These are phyloP conservation scores for Tuber brumale DNA, from an alignment of 495 filamentous ascomycete species.

Conservation along the genomic window DNA sequence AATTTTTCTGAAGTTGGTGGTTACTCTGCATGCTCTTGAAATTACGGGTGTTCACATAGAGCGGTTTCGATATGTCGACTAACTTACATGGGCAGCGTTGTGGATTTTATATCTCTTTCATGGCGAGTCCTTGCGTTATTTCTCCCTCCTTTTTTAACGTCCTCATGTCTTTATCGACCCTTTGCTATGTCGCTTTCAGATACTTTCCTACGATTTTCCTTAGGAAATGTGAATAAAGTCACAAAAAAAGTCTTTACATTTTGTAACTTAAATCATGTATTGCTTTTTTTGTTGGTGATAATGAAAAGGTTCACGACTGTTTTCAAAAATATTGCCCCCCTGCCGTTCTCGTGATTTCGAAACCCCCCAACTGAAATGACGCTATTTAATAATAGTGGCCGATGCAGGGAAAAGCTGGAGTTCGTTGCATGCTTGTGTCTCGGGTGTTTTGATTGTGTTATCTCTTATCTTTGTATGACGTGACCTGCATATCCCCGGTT, in stretches of 20 bases:
- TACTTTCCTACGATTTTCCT: background rate
- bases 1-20: background rate
- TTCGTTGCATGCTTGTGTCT: background rate
- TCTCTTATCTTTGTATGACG: conserved; percentile 1
- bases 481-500: background rate
- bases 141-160: background rate
- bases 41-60: background rate
- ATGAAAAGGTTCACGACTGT: conserved; percentile 2
- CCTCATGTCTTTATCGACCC: background rate
- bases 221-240: conserved; percentile 3
- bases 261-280: conserved; percentile 3
- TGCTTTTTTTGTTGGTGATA: conserved; percentile 6
- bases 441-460: conserved; percentile 2
- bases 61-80: conserved; percentile 4
- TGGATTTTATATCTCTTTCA: background rate
- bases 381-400: background rate
- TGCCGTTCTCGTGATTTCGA: background rate
- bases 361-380: background rate
- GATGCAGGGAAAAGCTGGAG: background rate
- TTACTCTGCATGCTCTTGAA: background rate
- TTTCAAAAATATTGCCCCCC: background rate
- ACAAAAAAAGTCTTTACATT: conserved; percentile 6
- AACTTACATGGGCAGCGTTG: conserved; percentile 2
- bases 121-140: background rate
- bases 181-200: background rate